Percentiles rank a stretch among this genome's conserved stretches.
phyloP scores from a whole-genome alignment of 495 filamentous ascomycete species.

The Xylaria scruposa region DNA sequence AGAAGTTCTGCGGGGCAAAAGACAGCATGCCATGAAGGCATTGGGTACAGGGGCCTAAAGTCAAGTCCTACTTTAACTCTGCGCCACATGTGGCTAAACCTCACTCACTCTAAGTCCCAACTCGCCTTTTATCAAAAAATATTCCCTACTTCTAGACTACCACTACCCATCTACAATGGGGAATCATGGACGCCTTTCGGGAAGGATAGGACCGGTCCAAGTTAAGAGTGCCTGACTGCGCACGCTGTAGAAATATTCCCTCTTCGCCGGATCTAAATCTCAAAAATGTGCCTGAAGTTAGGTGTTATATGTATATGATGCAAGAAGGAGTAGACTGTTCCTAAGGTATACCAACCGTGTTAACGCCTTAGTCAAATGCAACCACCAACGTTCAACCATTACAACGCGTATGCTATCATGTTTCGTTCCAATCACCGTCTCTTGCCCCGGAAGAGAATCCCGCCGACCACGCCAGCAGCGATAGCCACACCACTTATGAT shows the following conservation, averaged over 20 bases:
- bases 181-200: neutral
- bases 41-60: too few species aligned
- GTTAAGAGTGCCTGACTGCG: neutral
- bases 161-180: neutral
- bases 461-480: constrained; percentile 90
- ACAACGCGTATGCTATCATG: neutral
- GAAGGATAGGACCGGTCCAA: neutral
- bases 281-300: neutral
- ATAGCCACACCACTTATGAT: constrained; percentile 94
- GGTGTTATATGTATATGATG: constrained; percentile 7
- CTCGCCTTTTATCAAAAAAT: too few species aligned
- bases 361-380: constrained; percentile 28
- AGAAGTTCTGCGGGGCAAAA: constrained; percentile 17
- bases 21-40: too few species aligned
- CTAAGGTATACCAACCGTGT: constrained; percentile 26
- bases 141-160: too few species aligned
- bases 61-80: neutral
- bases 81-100: neutral
- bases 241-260: too few species aligned
- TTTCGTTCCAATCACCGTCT: constrained; percentile 30
- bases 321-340: constrained; percentile 18
- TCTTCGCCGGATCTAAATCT: neutral
- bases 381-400: constrained; percentile 20
- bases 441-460: constrained; percentile 67
- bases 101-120: too few species aligned